Evolutionary conservation across 73 alveolate species (phyloP).

Genomic region (Tetrahymena thermophila): DNA sequence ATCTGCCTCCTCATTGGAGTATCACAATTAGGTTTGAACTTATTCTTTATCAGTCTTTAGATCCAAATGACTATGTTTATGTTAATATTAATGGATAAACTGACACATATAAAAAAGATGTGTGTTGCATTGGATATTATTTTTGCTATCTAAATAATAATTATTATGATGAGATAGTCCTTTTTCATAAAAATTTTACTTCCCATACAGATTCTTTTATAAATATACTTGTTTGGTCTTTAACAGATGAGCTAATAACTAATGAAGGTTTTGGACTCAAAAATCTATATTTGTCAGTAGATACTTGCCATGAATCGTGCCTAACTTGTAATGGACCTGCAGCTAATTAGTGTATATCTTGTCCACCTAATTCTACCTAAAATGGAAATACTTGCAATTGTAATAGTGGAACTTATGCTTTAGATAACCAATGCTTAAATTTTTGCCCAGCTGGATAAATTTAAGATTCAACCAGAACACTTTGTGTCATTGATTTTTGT

Average conservation of each 20-base stretch:
- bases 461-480: not conserved
- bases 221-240: not conserved
- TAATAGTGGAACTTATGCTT: not conserved
- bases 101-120: not conserved
- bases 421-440: not conserved
- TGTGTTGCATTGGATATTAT: not conserved
- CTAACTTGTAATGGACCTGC: not conserved
- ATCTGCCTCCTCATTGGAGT: not conserved
- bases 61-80: not conserved
- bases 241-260: not conserved
- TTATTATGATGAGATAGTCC: not conserved
- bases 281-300: not conserved
- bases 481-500: not conserved
- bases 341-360: not conserved
- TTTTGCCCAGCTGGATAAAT: not conserved
- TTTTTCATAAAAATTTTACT: not conserved
- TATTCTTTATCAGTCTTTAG: not conserved
- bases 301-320: not conserved
- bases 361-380: not conserved
- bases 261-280: not conserved
- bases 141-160: not conserved
- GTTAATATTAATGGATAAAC: not conserved
- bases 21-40: not conserved
- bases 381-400: not conserved
- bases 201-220: not conserved